Conservation (phyloP, 177 flowering plant species). For the Vitis hybrid region DNA sequence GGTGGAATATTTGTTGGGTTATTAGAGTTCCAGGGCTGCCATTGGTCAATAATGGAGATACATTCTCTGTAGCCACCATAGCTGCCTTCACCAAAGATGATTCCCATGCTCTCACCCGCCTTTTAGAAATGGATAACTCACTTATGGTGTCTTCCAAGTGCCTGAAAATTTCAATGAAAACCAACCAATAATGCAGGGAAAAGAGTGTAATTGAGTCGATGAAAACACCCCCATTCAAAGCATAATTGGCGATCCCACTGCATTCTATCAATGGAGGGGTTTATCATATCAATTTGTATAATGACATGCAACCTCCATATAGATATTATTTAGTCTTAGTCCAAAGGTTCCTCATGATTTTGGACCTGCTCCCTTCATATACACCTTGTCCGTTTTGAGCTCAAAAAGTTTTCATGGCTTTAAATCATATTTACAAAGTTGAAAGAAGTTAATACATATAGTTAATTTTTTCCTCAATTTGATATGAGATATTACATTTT, state of each 20-base stretch:
- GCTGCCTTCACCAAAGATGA: not conserved
- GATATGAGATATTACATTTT: too few species aligned
- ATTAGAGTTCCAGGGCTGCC: not conserved
- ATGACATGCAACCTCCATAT: too few species aligned
- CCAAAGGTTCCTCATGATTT: too few species aligned
- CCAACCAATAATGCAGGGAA: not conserved
- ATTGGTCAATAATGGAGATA: slow-evolving; percentile 5
- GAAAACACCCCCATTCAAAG: not conserved
- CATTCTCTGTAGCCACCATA: slow-evolving; percentile 11
- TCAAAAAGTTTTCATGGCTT: too few species aligned
- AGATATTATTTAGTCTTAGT: too few species aligned
- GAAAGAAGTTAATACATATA: too few species aligned
- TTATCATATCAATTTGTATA: too few species aligned
- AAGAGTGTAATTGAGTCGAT: not conserved
- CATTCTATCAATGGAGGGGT: too few species aligned
- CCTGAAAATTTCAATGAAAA: not conserved
- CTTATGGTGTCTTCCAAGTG: slow-evolving; percentile 1
- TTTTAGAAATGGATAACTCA: not conserved
- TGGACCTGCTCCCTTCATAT: too few species aligned
- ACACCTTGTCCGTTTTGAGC: too few species aligned
- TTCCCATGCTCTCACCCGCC: not conserved
- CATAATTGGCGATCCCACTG: not conserved
- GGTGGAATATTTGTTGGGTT: not conserved
- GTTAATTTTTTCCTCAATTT: too few species aligned
- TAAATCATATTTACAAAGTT: too few species aligned